phyloP scores from a whole-genome alignment of 2,329 filamentous ascomycete genomes.

The Aaosphaeria arxii region DNA sequence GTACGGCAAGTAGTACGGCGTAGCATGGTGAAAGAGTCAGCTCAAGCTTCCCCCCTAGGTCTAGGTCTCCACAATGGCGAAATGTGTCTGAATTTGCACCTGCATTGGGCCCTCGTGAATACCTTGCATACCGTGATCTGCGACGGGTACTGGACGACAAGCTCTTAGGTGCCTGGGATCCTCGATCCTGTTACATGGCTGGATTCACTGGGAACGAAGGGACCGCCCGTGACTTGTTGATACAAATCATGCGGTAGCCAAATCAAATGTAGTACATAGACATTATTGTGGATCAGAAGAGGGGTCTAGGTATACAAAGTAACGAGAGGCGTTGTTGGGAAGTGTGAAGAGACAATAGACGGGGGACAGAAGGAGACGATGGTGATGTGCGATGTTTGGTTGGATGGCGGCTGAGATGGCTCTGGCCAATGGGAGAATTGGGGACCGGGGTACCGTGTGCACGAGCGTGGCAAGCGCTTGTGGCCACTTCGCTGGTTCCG shows the following conservation, averaged over 20 bases:
- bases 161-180: background rate
- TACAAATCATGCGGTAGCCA: background rate
- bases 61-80: constrained; percentile 2
- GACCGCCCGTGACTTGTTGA: background rate
- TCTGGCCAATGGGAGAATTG: background rate
- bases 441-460: background rate
- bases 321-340: background rate
- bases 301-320: background rate
- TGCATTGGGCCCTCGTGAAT: background rate
- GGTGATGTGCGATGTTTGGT: background rate
- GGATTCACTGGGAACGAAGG: background rate
- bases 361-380: too few relatives aligned
- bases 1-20: background rate
- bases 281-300: background rate
- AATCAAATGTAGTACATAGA: background rate
- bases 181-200: background rate
- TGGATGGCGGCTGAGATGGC: background rate
- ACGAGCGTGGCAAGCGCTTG: background rate
- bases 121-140: background rate
- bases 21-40: background rate
- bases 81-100: constrained; percentile 1
- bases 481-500: background rate
- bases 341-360: background rate
- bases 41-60: background rate
- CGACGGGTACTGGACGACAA: background rate